These are phyloP conservation scores for Sanguinoderma infundibulare DNA, from an alignment of 1,284 basidiomycete species.

Conservation along the genomic window DNA sequence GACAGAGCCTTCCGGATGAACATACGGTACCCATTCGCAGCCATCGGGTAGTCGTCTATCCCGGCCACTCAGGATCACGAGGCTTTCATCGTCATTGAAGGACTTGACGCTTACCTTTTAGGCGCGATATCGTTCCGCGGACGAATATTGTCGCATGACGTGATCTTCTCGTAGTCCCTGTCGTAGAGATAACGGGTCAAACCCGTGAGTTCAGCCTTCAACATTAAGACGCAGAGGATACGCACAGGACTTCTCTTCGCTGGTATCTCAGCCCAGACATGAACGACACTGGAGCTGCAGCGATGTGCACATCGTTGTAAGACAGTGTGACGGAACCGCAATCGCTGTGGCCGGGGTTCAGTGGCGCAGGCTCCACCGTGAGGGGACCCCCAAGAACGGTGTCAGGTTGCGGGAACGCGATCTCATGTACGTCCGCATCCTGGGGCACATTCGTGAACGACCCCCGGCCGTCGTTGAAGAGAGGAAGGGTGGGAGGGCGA, in stretches of 20 bases:
- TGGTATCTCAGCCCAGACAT: not conserved
- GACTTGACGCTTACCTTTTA: not conserved
- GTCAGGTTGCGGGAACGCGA: not conserved
- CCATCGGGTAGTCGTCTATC: not conserved
- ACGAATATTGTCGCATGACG: not conserved
- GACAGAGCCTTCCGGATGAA: constrained; percentile 29
- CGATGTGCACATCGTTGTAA: not conserved
- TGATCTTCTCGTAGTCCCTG: not conserved
- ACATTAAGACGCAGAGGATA: no score
- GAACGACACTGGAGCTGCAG: not conserved
- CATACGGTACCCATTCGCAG: constrained; percentile 18
- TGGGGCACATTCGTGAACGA: not conserved
- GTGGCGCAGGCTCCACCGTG: not conserved
- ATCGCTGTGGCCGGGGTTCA: not conserved
- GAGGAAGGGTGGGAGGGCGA: not conserved
- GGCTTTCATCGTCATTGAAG: not conserved
- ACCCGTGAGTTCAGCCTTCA: not conserved
- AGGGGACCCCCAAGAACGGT: not conserved
- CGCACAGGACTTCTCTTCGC: not conserved
- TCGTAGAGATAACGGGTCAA: not conserved
- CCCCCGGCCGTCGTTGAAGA: not conserved
- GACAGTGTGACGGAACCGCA: not conserved
- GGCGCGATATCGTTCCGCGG: not conserved
- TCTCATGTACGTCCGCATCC: not conserved
- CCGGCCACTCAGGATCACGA: not conserved